Evolutionary conservation across 768 basidiomycete species (phyloP).

Genomic region (Leucocoprinus leucothites): DNA sequence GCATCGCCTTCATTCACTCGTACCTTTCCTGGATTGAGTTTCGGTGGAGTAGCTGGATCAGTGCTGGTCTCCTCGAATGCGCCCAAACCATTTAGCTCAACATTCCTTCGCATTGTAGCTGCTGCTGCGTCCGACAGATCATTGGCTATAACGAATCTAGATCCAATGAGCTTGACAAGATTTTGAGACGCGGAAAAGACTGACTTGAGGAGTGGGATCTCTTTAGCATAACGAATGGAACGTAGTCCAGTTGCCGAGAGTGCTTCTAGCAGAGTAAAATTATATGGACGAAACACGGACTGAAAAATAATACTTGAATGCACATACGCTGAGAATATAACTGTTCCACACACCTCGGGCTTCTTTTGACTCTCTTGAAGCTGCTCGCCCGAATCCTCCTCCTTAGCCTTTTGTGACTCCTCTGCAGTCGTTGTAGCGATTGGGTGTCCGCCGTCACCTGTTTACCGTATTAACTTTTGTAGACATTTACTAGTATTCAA

Average conservation of each 20-base stretch:
- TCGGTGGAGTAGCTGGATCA: constrained; percentile 15
- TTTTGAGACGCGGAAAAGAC: constrained; percentile 17
- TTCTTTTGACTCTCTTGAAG: not conserved
- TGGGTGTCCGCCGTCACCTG: constrained; percentile 4
- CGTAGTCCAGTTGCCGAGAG: constrained; percentile 95
- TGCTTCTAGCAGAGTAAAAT: constrained; percentile 84
- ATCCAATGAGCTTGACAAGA: not conserved
- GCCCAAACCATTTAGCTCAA: constrained; percentile 75
- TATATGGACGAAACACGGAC: constrained; percentile 53
- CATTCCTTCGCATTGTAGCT: constrained; percentile 82
- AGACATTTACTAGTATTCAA: constrained; percentile 11
- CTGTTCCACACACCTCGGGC: not conserved
- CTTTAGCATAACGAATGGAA: constrained; percentile 95
- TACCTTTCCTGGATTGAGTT: constrained; percentile 46
- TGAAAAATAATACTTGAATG: not conserved
- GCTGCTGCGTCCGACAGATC: constrained; percentile 84
- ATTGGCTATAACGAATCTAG: constrained; percentile 90
- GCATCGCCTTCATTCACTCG: constrained; percentile 92
- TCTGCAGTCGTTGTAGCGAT: not conserved
- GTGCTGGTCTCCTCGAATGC: constrained; percentile 23
- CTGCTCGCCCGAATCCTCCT: not conserved
- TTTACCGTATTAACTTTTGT: not conserved
- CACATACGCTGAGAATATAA: not conserved
- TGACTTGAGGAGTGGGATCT: constrained; percentile 88
- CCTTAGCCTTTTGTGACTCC: not conserved